Evolutionary conservation across 176 grass and related monocot genomes (phyloP), one percentile per base, ranked within the genome.

Genomic region (Echinochloa phyllopogon): DNA sequence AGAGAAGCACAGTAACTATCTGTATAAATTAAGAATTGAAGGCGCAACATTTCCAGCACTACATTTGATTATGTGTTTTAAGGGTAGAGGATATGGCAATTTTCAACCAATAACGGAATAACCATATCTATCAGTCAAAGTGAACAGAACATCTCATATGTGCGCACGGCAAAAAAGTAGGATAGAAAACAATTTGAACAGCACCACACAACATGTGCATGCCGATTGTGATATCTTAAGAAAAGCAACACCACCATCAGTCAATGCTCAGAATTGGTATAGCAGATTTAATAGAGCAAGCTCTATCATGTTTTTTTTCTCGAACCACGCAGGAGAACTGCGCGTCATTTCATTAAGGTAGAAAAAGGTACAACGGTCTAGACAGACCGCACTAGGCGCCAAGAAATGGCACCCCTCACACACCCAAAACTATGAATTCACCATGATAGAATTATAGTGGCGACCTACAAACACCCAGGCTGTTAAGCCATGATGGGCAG

Each of bases 151-250:
- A 58, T 39, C 36, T 37, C 24, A 55, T 21, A 58, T 44, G 21
- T 89, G 43, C 45, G 51, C 10, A 75, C 8, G 21, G 47, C 5
- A 74, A 49, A 38, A 61, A 15, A 42, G 5, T 13, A 59, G 63
- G 44, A 67, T 29, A 69, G 6, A 29, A 70, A 64, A 80, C 3
- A n/a, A 59, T 12, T 25, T 57, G 14, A 72, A 79, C 48, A 87
- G 58, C 53, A 66, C 57, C 33, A 58, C 41, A 83, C n/a, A 90
- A 51, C 33, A 66, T 72, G 79, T 72, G 84, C 13, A 59, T 48
- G 52, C 5, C n/a, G 40, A 86, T 57, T 71, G 24, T 20, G 39
- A 39, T 29, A 69, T 50, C 14, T 20, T 82, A 87, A 65, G 5
- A 57, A 57, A 66, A 57, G 12, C 23, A 81, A 76, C 49, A 73